These are phyloP conservation scores for Ramaria sp. DNA, from an alignment of 768 basidiomycete species.

Conservation along the genomic window DNA sequence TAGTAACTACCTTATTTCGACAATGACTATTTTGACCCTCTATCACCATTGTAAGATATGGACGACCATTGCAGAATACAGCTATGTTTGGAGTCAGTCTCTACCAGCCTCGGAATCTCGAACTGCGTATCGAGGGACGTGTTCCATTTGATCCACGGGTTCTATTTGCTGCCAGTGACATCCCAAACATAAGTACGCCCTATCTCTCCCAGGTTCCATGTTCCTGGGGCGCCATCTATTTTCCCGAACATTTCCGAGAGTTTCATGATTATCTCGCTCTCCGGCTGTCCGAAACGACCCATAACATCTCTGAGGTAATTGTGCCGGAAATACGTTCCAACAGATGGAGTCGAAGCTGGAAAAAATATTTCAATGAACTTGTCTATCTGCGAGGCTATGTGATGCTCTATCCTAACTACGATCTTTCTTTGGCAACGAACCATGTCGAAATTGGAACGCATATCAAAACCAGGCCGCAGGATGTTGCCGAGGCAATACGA, in stretches of 20 bases:
- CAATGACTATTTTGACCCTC: neutral
- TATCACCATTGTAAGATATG: constrained; percentile 36
- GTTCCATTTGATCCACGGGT: constrained; percentile 53
- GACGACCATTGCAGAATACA: constrained; percentile 27
- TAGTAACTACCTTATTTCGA: neutral
- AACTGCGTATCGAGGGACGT: constrained; percentile 58
- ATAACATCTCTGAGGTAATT: constrained; percentile 28
- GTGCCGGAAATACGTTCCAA: constrained; percentile 75
- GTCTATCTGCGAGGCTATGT: constrained; percentile 71
- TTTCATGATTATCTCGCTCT: constrained; percentile 67
- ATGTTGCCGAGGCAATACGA: constrained; percentile 41
- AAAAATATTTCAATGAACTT: constrained; percentile 82
- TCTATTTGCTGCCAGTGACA: constrained; percentile 35
- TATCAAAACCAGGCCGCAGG: constrained; percentile 44
- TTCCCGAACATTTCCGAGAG: constrained; percentile 81
- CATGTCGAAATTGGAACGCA: constrained; percentile 80
- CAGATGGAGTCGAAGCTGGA: constrained; percentile 76
- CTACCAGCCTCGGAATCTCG: constrained; percentile 78
- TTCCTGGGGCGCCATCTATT: constrained; percentile 88
- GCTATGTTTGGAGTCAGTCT: constrained; percentile 71
- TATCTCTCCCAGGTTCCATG: constrained; percentile 84
- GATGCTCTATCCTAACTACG: constrained; percentile 86
- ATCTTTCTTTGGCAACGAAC: constrained; percentile 74
- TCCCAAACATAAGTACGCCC: constrained; percentile 42
- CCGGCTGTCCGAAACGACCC: constrained; percentile 49